A percentile compares a stretch with the other conserved stretches of the same genome.
Evolutionary conservation across 2,329 filamentous ascomycete genomes (phyloP).

Genomic region (Meredithiella fracta): DNA sequence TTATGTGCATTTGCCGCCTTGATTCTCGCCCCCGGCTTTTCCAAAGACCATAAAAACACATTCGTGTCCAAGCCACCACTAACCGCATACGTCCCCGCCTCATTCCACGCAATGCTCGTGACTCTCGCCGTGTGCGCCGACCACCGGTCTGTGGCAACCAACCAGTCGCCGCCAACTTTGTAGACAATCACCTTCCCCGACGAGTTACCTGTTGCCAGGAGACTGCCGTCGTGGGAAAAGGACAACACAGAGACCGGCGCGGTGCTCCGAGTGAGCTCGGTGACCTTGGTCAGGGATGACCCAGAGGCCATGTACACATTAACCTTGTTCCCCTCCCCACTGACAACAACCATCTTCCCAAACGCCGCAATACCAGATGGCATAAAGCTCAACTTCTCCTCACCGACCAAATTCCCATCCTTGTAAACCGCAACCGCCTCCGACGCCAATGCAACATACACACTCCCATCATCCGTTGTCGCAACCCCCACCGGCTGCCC

Average conservation of each 20-base stretch:
- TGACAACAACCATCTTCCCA: conserved; percentile 55
- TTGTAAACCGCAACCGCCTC: conserved; percentile 36
- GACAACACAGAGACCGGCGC: conserved; percentile 62
- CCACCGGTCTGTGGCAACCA: conserved; percentile 60
- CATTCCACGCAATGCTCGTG: conserved; percentile 56
- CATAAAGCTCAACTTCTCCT: conserved; percentile 42
- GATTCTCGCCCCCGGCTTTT: conserved; percentile 66
- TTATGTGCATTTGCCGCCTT: conserved; percentile 85
- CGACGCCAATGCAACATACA: conserved; percentile 40
- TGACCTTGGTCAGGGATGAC: conserved; percentile 35
- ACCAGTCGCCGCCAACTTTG: conserved; percentile 30
- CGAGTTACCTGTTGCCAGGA: conserved; percentile 67
- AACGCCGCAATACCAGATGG: conserved; percentile 58
- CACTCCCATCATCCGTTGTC: conserved; percentile 34
- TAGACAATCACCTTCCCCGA: conserved; percentile 81
- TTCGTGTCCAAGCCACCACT: conserved; percentile 84
- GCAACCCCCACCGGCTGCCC: conserved; percentile 68
- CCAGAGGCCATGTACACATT: conserved; percentile 49
- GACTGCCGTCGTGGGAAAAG: conserved; percentile 62
- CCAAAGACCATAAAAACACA: conserved; percentile 79
- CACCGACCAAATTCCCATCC: conserved; percentile 43
- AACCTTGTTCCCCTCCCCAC: conserved; percentile 53
- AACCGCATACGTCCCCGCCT: conserved; percentile 57
- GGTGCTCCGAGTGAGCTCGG: conserved; percentile 50
- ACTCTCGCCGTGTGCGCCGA: conserved; percentile 44